These are phyloP conservation scores for Pezicula radicicola DNA, from an alignment of 2,329 filamentous ascomycete species.

Conservation along the genomic window DNA sequence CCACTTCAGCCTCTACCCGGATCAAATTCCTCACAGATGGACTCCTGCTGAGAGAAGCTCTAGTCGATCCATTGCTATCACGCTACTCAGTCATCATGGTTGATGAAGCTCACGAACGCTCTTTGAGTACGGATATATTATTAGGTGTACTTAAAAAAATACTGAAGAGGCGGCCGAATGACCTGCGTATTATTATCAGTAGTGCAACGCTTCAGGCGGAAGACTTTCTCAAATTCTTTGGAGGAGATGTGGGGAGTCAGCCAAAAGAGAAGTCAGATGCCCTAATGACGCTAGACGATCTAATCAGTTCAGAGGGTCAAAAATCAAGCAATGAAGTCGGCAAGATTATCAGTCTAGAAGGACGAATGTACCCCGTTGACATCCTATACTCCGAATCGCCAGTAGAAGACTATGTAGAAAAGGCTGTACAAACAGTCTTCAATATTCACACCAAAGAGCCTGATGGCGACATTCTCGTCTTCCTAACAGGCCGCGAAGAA, in stretches of 20 bases:
- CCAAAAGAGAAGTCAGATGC: slow-evolving; percentile 25
- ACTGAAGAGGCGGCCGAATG: slow-evolving; percentile 65
- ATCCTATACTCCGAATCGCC: slow-evolving; percentile 76
- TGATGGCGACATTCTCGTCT: slow-evolving; percentile 85
- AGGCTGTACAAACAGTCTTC: slow-evolving; percentile 77
- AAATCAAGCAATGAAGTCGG: slow-evolving; percentile 34
- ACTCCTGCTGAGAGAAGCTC: slow-evolving; percentile 82
- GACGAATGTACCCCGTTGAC: slow-evolving; percentile 85
- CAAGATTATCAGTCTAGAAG: slow-evolving; percentile 79
- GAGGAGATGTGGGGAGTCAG: slow-evolving; percentile 31
- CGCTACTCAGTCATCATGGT: slow-evolving; percentile 97
- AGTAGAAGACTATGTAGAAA: slow-evolving; percentile 82
- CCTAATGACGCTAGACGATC: slow-evolving; percentile 34
- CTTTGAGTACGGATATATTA: slow-evolving; percentile 86
- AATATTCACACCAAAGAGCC: slow-evolving; percentile 81
- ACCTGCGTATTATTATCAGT: slow-evolving; percentile 85
- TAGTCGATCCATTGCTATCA: slow-evolving; percentile 87
- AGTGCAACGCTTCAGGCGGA: slow-evolving; percentile 92
- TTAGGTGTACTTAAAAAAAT: slow-evolving; percentile 93
- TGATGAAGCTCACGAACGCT: slow-evolving; percentile 93
- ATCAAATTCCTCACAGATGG: slow-evolving; percentile 98
- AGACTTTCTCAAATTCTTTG: slow-evolving; percentile 78
- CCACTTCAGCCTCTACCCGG: slow-evolving; percentile 77
- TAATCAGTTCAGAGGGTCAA: slow-evolving; percentile 19
- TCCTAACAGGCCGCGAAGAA: slow-evolving; percentile 89